Base-by-base conservation (phyloP, 2,329 filamentous ascomycete species). In the Ophiostoma triangulosporum region DNA sequence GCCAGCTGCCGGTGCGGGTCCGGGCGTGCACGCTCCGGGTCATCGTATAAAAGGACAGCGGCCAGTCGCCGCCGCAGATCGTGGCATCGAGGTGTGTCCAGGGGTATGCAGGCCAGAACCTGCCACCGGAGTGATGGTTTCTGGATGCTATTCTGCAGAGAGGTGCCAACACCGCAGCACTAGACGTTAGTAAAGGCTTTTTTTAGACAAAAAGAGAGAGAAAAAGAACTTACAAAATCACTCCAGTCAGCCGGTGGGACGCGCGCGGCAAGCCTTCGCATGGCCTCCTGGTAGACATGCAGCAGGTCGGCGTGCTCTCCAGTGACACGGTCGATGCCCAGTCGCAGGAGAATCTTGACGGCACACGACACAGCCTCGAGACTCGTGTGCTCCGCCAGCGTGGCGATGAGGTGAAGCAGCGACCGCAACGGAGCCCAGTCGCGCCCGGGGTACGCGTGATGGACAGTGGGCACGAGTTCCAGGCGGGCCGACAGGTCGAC, bases 41-140 rank as follows among this genome's bases (percentile, higher is more conserved):
- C 71, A 29, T 72, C 63, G 56, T 86, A 77, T 57, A 87, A 71
- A 58, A 80, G 82, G 1, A 76, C 74, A 5, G 83, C 69, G 3
- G 86, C 84, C 7, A 93, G 71, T 32, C 82, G 72, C 11, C 83
- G 75, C 31, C 83, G 76, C 27, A 91, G 69, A 33, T 83, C 76
- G 57, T 83, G 76, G 1, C 77, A 66, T 15, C 65, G 65, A 0
- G 69, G 60, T 3, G 69, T 73, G 6, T 68, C 70, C 9, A 75
- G 68, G 0, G 84, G 79, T 15, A 91, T 72, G 43, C 74, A 72
- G 17, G 73, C 67, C 11, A 88, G 69, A 4, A 82, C 69, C 45
- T 78, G 75, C 53, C 74, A 71, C 52, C 80, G 77, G 2, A 87
- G 68, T 11, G 70, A 62, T 2, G 73, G 65, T 57, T 74, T 71